These are phyloP conservation scores for Santalum album DNA, from an alignment of 164 flowering plant genomes.

Conservation along the genomic window DNA sequence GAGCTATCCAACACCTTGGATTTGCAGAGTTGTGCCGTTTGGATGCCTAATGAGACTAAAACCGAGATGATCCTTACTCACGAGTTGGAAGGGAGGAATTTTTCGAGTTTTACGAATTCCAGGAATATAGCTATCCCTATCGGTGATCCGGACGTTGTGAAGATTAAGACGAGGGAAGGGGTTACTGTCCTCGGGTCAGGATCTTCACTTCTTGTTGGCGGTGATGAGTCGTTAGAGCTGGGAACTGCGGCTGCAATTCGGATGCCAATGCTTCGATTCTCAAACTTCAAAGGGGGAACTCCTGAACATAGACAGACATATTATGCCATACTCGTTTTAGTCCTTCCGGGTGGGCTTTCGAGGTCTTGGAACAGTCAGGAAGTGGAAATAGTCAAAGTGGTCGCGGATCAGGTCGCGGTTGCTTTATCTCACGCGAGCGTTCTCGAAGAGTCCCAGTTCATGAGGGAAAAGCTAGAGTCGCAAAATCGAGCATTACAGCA, in stretches of 20 bases:
- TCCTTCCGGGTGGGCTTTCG: constrained; percentile 49
- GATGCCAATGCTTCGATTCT: constrained; percentile 89
- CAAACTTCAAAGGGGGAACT: constrained; percentile 87
- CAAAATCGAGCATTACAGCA: constrained; percentile 78
- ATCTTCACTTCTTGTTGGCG: constrained; percentile 53
- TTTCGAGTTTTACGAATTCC: constrained; percentile 6
- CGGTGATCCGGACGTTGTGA: constrained; percentile 49
- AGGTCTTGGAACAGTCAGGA: constrained; percentile 71
- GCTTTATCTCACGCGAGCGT: constrained; percentile 95
- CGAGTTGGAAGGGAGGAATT: constrained; percentile 44
- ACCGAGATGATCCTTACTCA: constrained; percentile 72
- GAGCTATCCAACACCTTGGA: constrained; percentile 81
- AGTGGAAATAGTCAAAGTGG: constrained; percentile 82
- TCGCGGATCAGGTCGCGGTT: constrained; percentile 97
- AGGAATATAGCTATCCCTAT: constrained; percentile 33
- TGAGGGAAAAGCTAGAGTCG: constrained; percentile 76
- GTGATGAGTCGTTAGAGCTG: constrained; percentile 38
- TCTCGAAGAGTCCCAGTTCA: constrained; percentile 83
- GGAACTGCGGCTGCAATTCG: constrained; percentile 87
- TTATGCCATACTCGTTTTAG: constrained; percentile 81
- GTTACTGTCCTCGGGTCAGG: constrained; percentile 55
- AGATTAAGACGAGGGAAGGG: constrained; percentile 44
- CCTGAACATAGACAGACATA: constrained; percentile 62
- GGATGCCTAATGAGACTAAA: constrained; percentile 82
- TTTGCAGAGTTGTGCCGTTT: constrained; percentile 81